Evolutionary conservation across 1,284 basidiomycete species (phyloP).

Genomic region (Rhodotorula sp.): DNA sequence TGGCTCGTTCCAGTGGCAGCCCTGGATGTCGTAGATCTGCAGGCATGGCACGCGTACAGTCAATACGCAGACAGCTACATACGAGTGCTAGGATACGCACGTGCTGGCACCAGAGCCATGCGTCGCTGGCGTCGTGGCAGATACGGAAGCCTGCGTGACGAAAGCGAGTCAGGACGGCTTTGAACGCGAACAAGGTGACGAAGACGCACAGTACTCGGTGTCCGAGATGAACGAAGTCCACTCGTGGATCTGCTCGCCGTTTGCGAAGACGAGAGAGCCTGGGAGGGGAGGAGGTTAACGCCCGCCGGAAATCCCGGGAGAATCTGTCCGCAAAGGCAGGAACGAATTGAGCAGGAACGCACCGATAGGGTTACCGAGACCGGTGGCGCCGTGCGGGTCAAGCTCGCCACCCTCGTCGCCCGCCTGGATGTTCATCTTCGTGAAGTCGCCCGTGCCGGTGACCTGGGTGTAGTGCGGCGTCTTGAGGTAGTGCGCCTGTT

Average conservation of each 20-base stretch:
- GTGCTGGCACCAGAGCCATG: slow-evolving; percentile 34
- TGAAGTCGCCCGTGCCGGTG: slow-evolving; percentile 49
- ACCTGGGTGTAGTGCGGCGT: slow-evolving; percentile 40
- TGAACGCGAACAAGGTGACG: neutral
- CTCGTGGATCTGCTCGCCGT: slow-evolving; percentile 28
- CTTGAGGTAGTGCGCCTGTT: slow-evolving; percentile 30
- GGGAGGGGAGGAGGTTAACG: no score
- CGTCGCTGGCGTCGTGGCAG: slow-evolving; percentile 14
- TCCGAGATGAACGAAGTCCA: slow-evolving; percentile 31
- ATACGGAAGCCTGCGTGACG: neutral
- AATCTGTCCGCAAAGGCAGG: neutral
- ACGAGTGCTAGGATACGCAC: neutral
- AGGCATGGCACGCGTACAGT: slow-evolving; percentile 1
- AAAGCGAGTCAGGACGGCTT: neutral
- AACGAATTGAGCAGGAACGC: neutral
- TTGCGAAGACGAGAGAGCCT: slow-evolving; percentile 15
- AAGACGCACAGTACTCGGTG: slow-evolving; percentile 21
- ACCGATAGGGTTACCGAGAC: slow-evolving; percentile 32
- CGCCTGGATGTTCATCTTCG: slow-evolving; percentile 48
- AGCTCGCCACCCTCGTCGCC: slow-evolving; percentile 51
- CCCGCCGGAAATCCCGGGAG: neutral
- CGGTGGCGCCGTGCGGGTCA: slow-evolving; percentile 34
- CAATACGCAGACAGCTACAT: neutral
- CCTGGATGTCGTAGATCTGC: slow-evolving; percentile 36
- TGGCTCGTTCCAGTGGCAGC: slow-evolving; percentile 44